Evolutionary conservation across 768 basidiomycete species (phyloP).

Genomic region (Cystofilobasidium macerans): DNA sequence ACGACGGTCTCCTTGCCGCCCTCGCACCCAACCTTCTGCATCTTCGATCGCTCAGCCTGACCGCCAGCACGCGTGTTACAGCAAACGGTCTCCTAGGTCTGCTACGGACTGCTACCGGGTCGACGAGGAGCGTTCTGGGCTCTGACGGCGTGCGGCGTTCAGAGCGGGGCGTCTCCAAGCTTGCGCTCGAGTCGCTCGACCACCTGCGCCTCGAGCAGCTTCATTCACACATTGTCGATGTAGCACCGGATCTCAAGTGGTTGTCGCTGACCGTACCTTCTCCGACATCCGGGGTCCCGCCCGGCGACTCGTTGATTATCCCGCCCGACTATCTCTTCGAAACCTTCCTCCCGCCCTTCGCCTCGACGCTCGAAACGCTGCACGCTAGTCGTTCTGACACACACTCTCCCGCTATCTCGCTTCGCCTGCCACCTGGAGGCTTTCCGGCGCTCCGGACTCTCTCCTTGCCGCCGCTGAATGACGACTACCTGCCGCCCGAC

Average conservation of each 20-base stretch:
- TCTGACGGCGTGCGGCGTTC: neutral
- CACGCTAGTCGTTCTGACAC: neutral
- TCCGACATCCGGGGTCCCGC: neutral
- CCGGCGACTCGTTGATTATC: neutral
- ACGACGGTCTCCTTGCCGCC: neutral
- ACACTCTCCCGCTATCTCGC: neutral
- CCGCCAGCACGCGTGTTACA: constrained; percentile 2
- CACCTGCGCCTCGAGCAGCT: constrained; percentile 14
- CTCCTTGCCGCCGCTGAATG: neutral
- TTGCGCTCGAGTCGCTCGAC: neutral
- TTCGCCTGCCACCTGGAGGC: neutral
- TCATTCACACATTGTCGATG: neutral
- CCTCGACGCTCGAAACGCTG: neutral
- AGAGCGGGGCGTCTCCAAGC: neutral
- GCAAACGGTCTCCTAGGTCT: neutral
- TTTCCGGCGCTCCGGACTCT: neutral
- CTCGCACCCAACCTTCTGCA: constrained; percentile 6
- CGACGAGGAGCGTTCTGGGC: neutral
- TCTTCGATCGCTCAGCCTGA: constrained; percentile 5
- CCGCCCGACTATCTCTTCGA: neutral
- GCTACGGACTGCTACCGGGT: neutral
- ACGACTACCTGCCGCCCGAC: neutral
- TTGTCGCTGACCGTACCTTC: neutral
- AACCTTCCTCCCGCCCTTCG: neutral
- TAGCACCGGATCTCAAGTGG: neutral